phyloP scores from a whole-genome alignment of 1,139 yeast genomes.

The Suhomyces guaymorum region DNA sequence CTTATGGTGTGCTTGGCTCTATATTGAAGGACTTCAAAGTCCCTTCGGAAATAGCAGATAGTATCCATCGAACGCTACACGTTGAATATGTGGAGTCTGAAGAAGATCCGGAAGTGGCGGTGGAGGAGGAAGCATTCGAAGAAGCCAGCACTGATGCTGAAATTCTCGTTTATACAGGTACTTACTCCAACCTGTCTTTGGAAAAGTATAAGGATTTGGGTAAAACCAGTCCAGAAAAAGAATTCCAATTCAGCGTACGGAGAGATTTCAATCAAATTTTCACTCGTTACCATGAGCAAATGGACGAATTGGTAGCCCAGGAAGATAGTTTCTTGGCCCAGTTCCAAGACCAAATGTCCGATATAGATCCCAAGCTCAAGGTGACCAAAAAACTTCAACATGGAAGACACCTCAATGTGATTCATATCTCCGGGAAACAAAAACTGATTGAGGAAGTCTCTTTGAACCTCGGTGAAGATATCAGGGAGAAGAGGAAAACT shows the following conservation, averaged over 20 bases:
- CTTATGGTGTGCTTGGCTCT: constrained; percentile 11
- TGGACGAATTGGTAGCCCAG: constrained; percentile 28
- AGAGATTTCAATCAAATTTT: constrained; percentile 32
- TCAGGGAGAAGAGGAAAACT: constrained; percentile 32
- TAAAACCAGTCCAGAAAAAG: constrained; percentile 9
- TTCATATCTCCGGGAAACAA: constrained; percentile 36
- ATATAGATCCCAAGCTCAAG: constrained; percentile 32
- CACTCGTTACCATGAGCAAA: constrained; percentile 31
- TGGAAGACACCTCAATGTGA: constrained; percentile 35
- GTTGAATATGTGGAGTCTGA: constrained; percentile 15
- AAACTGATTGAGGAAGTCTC: constrained; percentile 27
- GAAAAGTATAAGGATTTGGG: constrained; percentile 21
- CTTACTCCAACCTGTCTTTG: constrained; percentile 22
- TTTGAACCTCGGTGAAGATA: constrained; percentile 21
- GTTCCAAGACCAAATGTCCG: constrained; percentile 22
- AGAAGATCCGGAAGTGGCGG: constrained; percentile 10
- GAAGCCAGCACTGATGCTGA: constrained; percentile 4
- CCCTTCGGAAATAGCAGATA: constrained; percentile 30
- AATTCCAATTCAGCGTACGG: constrained; percentile 28
- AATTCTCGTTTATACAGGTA: constrained; percentile 13
- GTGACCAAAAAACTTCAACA: constrained; percentile 31
- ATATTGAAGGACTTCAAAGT: constrained; percentile 30
- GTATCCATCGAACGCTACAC: constrained; percentile 31
- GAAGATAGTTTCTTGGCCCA: constrained; percentile 25
- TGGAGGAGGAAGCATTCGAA: background rate